phyloP scores from a whole-genome alignment of 768 basidiomycete genomes.

The Leccinum arenicola region DNA sequence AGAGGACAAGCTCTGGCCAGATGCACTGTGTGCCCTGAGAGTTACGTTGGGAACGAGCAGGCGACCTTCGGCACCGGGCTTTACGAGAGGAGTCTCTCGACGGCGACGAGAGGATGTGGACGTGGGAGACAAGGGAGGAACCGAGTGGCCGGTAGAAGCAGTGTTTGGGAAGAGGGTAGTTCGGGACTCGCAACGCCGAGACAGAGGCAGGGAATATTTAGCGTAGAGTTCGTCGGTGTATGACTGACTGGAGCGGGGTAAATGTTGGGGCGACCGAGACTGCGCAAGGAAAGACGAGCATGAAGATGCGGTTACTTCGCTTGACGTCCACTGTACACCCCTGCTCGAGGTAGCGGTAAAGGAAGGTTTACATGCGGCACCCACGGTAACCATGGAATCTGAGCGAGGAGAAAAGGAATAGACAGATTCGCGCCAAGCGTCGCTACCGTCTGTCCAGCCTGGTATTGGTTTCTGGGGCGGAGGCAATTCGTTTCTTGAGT shows the following conservation, averaged over 20 bases:
- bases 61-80: conserved; percentile 60
- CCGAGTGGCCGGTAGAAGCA: conserved; percentile 35
- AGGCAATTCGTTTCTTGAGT: conserved; percentile 30
- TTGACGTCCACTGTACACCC: conserved; percentile 49
- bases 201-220: conserved; percentile 55
- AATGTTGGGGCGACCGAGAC: conserved; percentile 22
- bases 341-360: conserved; percentile 51
- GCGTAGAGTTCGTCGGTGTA: conserved; percentile 47
- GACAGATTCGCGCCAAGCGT: conserved; percentile 64
- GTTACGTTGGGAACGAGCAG: conserved; percentile 52
- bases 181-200: conserved; percentile 53
- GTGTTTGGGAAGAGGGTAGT: conserved; percentile 37
- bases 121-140: conserved; percentile 35
- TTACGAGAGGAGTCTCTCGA: conserved; percentile 55
- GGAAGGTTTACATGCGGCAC: conserved; percentile 33
- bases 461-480: conserved; percentile 46
- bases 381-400: conserved; percentile 31
- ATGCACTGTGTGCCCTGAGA: conserved; percentile 29
- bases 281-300: conserved; percentile 26
- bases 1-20: conserved; percentile 33
- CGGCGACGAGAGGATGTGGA: conserved; percentile 35
- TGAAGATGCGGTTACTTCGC: conserved; percentile 25
- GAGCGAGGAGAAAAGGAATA: conserved; percentile 51
- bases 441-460: conserved; percentile 67
- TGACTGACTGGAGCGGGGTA: conserved; percentile 29